These are phyloP conservation scores for Hyphopichia wangnamkhiaoensis DNA, from an alignment of 1,139 yeast genomes.

Conservation along the genomic window DNA sequence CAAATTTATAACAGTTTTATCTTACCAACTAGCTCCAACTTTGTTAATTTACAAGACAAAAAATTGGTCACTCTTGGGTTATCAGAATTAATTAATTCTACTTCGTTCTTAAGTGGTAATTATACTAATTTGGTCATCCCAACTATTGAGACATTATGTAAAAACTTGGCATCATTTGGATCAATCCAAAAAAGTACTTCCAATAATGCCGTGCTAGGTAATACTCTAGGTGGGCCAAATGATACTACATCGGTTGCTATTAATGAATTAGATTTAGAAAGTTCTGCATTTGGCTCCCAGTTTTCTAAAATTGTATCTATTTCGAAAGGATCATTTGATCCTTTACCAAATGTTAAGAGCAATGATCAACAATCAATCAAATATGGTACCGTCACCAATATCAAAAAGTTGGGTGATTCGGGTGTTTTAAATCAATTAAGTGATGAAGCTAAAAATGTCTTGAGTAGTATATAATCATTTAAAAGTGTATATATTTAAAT, in stretches of 20 bases:
- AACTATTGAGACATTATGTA: conserved; percentile 54
- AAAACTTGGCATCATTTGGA: conserved; percentile 43
- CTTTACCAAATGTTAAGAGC: conserved; percentile 49
- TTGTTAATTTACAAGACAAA: conserved; percentile 71
- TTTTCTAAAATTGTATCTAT: conserved; percentile 75
- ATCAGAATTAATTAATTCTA: conserved; percentile 47
- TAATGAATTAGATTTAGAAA: conserved; percentile 62
- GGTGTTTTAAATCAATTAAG: conserved; percentile 32
- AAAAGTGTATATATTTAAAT: no score
- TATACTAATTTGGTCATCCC: conserved; percentile 48
- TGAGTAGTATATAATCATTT: conserved; percentile 9
- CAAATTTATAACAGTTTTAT: conserved; percentile 66
- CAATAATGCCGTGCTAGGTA: conserved; percentile 23
- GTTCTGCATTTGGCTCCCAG: conserved; percentile 78
- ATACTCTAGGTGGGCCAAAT: conserved; percentile 12
- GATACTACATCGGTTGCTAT: conserved; percentile 17
- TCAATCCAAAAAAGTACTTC: conserved; percentile 34
- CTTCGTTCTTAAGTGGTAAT: conserved; percentile 27
- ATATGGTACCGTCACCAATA: conserved; percentile 27
- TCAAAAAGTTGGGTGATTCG: conserved; percentile 31
- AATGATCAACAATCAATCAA: conserved; percentile 37
- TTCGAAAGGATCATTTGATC: conserved; percentile 64
- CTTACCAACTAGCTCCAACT: conserved; percentile 63
- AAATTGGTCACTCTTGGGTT: conserved; percentile 78
- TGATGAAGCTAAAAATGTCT: conserved; percentile 19